A percentile compares a stretch with the other conserved stretches of the same genome.
Conservation (phyloP, 257 asterid genomes). For the Scutellaria barbata region DNA sequence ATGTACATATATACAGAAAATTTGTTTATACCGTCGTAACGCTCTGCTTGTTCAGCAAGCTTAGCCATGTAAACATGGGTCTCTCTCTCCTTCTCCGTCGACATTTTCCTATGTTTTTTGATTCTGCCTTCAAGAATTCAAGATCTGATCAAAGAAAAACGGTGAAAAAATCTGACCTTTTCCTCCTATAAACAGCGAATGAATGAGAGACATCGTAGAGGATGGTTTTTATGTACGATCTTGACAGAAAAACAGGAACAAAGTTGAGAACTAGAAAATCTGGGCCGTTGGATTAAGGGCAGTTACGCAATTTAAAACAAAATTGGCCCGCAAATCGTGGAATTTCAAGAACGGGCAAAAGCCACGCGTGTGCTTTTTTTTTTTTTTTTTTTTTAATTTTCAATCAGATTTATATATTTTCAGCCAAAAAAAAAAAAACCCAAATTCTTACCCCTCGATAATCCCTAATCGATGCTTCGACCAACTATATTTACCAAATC, state of each 20-base stretch:
- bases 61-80: slow-evolving; percentile 83
- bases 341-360: slow-evolving; percentile 2
- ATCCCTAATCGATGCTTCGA: slow-evolving; percentile 34
- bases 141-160: not conserved
- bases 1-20: not conserved
- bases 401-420: not conserved
- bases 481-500: slow-evolving; percentile 27
- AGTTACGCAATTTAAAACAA: slow-evolving; percentile 22
- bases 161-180: slow-evolving; percentile 6
- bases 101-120: slow-evolving; percentile 39
- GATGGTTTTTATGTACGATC: slow-evolving; percentile 25
- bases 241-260: slow-evolving; percentile 12
- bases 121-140: not conserved
- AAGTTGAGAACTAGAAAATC: slow-evolving; percentile 5
- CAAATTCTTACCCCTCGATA: not conserved
- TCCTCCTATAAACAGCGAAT: not conserved
- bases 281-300: slow-evolving; percentile 41
- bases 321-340: slow-evolving; percentile 36
- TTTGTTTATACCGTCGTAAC: slow-evolving; percentile 67
- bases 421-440: not conserved
- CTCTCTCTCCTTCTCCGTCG: slow-evolving; percentile 75
- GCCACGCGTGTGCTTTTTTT: slow-evolving; percentile 20
- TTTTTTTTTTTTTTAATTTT: too few relatives aligned
- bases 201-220: slow-evolving; percentile 7
- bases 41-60: slow-evolving; percentile 91